Evolutionary conservation across 176 grass and related monocot species (phyloP).

Genomic region (Eragrostis nindensis): DNA sequence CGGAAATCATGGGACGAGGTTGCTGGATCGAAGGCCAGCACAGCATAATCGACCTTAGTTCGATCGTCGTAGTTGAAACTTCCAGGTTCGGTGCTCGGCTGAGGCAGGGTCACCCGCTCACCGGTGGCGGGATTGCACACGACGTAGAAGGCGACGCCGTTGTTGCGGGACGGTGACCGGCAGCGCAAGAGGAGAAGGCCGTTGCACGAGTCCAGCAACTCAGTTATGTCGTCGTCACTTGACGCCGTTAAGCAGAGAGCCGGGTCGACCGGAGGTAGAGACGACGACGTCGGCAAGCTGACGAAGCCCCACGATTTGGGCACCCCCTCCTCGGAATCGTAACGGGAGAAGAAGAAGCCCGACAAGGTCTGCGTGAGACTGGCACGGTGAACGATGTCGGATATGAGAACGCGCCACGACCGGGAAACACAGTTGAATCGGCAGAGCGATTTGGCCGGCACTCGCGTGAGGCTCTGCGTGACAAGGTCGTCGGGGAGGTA

Average conservation of each 20-base stretch:
- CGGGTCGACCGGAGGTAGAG: background rate
- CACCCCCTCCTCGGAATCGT: too few relatives aligned
- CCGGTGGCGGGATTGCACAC: background rate
- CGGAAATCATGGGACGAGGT: background rate
- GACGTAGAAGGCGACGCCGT: too few relatives aligned
- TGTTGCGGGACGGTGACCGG: too few relatives aligned
- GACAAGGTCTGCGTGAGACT: background rate
- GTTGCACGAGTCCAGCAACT: too few relatives aligned
- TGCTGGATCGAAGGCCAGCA: background rate
- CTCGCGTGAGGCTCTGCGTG: background rate
- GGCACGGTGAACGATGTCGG: background rate
- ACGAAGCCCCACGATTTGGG: background rate
- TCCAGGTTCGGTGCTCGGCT: background rate
- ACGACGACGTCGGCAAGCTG: background rate
- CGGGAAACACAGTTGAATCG: slow-evolving; percentile 28
- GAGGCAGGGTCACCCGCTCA: background rate
- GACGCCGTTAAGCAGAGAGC: background rate
- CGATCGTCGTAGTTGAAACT: too few relatives aligned
- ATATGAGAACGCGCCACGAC: slow-evolving; percentile 16
- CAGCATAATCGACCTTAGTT: too few relatives aligned
- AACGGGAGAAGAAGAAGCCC: background rate
- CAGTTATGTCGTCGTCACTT: background rate
- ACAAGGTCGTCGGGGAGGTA: background rate
- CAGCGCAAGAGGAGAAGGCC: too few relatives aligned
- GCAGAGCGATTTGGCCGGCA: slow-evolving; percentile 16